Evolutionary conservation across 768 basidiomycete species (phyloP).

Genomic region (Exsudoporus frostii): DNA sequence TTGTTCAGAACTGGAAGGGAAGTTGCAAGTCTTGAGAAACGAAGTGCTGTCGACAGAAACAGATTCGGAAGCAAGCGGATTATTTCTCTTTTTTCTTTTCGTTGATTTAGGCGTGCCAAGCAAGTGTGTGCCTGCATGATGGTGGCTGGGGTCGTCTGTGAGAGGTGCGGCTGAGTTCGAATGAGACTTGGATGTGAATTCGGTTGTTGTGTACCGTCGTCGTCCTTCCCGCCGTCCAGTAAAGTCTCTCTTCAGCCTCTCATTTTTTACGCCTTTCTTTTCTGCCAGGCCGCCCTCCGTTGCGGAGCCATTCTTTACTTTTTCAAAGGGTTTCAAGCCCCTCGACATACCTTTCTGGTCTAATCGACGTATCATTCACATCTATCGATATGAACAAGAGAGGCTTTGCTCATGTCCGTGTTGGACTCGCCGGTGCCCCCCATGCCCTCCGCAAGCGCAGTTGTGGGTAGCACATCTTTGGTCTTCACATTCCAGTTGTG

Average conservation of each 20-base stretch:
- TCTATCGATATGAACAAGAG: constrained; percentile 26
- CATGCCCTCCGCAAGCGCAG: constrained; percentile 23
- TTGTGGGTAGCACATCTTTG: constrained; percentile 11
- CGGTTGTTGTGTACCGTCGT: constrained; percentile 4
- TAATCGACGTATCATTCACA: constrained; percentile 2
- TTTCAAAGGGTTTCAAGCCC: constrained; percentile 7
- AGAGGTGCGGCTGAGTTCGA: constrained; percentile 25
- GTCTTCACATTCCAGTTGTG: neutral
- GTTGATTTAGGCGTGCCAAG: neutral
- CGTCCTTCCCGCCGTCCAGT: constrained; percentile 6
- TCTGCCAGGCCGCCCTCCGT: constrained; percentile 17
- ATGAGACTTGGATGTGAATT: constrained; percentile 1
- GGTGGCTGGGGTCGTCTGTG: constrained; percentile 13
- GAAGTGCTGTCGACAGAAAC: neutral
- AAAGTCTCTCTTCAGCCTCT: constrained; percentile 5
- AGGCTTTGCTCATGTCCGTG: constrained; percentile 25
- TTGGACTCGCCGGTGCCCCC: constrained; percentile 23
- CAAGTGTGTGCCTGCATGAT: neutral
- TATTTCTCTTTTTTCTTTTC: neutral
- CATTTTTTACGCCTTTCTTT: constrained; percentile 21
- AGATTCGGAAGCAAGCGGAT: too few relatives aligned
- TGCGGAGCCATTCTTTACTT: constrained; percentile 30
- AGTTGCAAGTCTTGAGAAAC: neutral
- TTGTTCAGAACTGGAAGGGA: constrained; percentile 64
- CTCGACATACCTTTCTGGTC: neutral